Base-by-base conservation (phyloP, 192 early-diverging fungal species). In the Jimgerdemannia flammicorona region DNA sequence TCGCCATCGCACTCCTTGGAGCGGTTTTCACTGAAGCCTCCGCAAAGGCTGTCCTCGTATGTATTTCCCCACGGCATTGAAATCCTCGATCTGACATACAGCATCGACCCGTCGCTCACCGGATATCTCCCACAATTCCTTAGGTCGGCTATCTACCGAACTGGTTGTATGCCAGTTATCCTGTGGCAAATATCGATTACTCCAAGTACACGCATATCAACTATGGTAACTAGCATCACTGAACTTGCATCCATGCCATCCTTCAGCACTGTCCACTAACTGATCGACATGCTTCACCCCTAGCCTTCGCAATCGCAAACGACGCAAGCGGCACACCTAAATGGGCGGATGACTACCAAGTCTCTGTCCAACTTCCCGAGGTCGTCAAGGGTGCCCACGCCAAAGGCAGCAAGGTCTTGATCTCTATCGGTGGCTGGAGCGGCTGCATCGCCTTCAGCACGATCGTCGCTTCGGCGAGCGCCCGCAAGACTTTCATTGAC, bases 371-470 rank as follows among this genome's bases (percentile, higher is more conserved):
- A 10, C 40, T 89, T 71, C 86, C 87, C 2, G 72, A 82, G n/a
- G 67, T 90, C 9, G 79, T 89, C 44, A 72, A 70, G 18, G 75
- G 78, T 1, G 87, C 89, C 11, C 89, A 83, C 65, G 76, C 72
- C 17, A 72, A 67, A 10, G 70, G 80, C 6, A 87, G 83, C 77
- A 90, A 89, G 59, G 78, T 94, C 10, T 71, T 90, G 17, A 66
- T 94, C 9, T 84, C 88, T 4, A 82, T 93, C 39, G 93, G 93
- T 70, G 93, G 93, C 19, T 94, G 93, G 93, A 92, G 90, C 14
- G 91, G 93, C 18, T 92, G 91, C 3, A 86, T 91, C 77, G 80
- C 81, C 14, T 84, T 93, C 70, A 90, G 87, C 10, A 70, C 84
- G 3, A 87, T 93, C 73, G 85, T 86, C 67, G 79, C 83, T 17